Evolutionary conservation across 768 basidiomycete genomes (phyloP).

Genomic region (Sarcodon aspratus): DNA sequence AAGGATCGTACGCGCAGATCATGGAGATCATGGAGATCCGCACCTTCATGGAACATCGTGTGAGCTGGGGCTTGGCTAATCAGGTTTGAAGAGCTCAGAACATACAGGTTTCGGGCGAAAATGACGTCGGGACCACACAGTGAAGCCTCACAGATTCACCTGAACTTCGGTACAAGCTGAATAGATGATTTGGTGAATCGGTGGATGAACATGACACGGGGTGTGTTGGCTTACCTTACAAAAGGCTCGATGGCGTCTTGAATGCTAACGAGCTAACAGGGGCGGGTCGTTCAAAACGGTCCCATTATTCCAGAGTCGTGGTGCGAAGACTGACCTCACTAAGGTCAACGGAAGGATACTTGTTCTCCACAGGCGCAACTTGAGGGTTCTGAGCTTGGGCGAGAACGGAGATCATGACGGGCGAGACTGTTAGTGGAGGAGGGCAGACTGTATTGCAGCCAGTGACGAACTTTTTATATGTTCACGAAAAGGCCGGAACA

Average conservation of each 20-base stretch:
- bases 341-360: constrained; percentile 13
- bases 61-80: background rate
- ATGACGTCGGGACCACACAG: constrained; percentile 57
- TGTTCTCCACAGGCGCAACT: constrained; percentile 13
- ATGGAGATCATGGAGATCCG: constrained; percentile 58
- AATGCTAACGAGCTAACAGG: constrained; percentile 35
- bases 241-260: constrained; percentile 51
- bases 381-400: constrained; percentile 9
- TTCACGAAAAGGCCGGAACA: no score
- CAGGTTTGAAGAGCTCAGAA: constrained; percentile 1
- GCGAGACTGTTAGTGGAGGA: no score
- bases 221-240: constrained; percentile 33
- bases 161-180: constrained; percentile 37
- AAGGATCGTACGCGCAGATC: constrained; percentile 52
- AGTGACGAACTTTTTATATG: no score
- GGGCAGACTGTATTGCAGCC: no score
- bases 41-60: background rate
- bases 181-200: constrained; percentile 1
- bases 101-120: constrained; percentile 50
- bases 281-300: constrained; percentile 3
- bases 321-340: constrained; percentile 23
- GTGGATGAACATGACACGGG: background rate
- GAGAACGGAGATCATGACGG: background rate
- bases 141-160: constrained; percentile 42
- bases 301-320: background rate